Conservation (phyloP, 108 stramenopile species). For the Skeletonema menzelii region DNA sequence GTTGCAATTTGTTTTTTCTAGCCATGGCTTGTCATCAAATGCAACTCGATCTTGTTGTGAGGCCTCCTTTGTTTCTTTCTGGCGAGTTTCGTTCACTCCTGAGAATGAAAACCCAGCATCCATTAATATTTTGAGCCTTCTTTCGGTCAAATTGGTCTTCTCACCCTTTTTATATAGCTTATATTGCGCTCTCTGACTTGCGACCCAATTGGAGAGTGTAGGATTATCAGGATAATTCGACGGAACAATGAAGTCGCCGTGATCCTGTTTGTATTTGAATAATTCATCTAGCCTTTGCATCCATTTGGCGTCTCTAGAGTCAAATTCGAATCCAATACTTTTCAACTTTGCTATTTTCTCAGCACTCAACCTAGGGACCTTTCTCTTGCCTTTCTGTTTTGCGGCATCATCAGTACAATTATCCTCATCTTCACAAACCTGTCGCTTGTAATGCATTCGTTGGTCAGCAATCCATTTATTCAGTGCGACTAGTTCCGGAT, state of each 20-base stretch:
- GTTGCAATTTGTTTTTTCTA: constrained; percentile 33
- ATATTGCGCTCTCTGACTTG: constrained; percentile 39
- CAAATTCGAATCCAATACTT: constrained; percentile 41
- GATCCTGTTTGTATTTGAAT: constrained; percentile 26
- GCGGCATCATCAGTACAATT: neutral
- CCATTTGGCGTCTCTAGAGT: constrained; percentile 44
- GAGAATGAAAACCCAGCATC: constrained; percentile 40
- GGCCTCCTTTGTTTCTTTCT: constrained; percentile 36
- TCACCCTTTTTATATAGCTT: constrained; percentile 36
- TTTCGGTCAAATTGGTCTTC: constrained; percentile 35
- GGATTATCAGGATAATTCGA: constrained; percentile 37
- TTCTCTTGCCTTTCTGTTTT: constrained; percentile 35
- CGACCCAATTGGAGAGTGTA: constrained; percentile 42
- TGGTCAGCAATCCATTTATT: constrained; percentile 45
- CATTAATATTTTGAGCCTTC: constrained; percentile 31
- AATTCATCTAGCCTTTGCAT: constrained; percentile 34
- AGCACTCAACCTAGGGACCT: constrained; percentile 24
- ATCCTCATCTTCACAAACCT: constrained; percentile 21
- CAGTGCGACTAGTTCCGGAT: constrained; percentile 23
- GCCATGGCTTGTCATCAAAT: constrained; percentile 39
- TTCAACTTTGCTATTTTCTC: constrained; percentile 29
- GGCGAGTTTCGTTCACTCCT: constrained; percentile 17
- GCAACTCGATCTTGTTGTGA: constrained; percentile 32
- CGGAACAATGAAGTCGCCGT: constrained; percentile 37
- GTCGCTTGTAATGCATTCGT: constrained; percentile 36